Evolutionary conservation across 495 filamentous ascomycete species (phyloP).

Genomic region (Trypethelium eluteriae): DNA sequence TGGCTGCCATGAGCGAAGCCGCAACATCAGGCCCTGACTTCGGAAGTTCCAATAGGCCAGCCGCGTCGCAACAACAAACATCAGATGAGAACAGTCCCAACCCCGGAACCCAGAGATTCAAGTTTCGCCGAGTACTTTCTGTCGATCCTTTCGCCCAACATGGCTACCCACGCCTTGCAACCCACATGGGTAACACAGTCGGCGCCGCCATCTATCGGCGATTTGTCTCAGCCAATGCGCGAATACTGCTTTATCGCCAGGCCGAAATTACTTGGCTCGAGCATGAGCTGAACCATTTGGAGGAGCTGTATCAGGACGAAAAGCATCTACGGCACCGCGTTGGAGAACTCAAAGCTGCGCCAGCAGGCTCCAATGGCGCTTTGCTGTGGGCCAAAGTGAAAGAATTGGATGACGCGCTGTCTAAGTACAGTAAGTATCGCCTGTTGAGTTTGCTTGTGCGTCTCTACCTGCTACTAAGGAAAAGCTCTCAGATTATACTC

Average conservation of each 20-base stretch:
- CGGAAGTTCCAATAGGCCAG: background rate
- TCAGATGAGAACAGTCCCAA: background rate
- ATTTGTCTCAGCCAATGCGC: constrained; percentile 31
- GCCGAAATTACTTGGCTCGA: constrained; percentile 32
- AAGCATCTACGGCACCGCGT: constrained; percentile 15
- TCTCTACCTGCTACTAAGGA: no score
- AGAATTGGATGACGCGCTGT: constrained; percentile 25
- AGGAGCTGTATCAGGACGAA: constrained; percentile 10
- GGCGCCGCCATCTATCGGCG: constrained; percentile 29
- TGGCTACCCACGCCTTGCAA: constrained; percentile 17
- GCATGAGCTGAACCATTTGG: constrained; percentile 25
- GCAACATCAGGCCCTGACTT: background rate
- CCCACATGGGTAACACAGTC: background rate
- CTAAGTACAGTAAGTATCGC: constrained; percentile 26
- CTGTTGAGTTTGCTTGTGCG: no score
- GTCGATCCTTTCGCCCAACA: constrained; percentile 9
- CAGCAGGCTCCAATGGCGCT: constrained; percentile 10
- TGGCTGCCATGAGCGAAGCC: background rate
- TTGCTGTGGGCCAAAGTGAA: constrained; percentile 29
- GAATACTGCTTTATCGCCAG: constrained; percentile 36
- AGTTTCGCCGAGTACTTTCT: background rate
- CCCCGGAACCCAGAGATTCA: background rate
- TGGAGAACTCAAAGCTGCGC: constrained; percentile 17
- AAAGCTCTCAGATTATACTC: constrained; percentile 1
- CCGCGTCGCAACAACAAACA: background rate